Conservation (phyloP, 2,329 filamentous ascomycete genomes). For the Ceratocystis eucalypticola region DNA sequence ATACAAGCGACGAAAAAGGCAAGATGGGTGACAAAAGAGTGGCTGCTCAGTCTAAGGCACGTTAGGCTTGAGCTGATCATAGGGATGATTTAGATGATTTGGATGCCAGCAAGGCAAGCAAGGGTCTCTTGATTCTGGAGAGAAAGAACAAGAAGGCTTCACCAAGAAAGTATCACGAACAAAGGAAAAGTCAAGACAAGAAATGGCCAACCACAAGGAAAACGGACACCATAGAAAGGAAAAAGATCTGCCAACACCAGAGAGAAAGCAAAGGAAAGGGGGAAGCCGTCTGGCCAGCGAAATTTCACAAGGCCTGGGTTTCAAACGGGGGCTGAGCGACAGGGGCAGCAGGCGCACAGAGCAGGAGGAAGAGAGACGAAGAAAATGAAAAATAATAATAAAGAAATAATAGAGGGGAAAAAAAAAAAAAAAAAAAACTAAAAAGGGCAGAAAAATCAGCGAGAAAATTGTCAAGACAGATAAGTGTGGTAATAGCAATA, state of each 20-base stretch:
- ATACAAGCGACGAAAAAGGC: not conserved
- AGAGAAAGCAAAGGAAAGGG: slow-evolving; percentile 20
- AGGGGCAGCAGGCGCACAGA: slow-evolving; percentile 4
- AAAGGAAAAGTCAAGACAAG: slow-evolving; percentile 11
- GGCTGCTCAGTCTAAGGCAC: slow-evolving; percentile 8
- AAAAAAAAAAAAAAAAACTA: too few relatives aligned
- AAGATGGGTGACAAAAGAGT: slow-evolving; percentile 12
- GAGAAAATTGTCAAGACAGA: not conserved
- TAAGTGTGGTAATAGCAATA: slow-evolving; percentile 5
- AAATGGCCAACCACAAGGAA: slow-evolving; percentile 19
- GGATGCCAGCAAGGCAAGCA: slow-evolving; percentile 4
- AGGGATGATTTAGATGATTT: not conserved
- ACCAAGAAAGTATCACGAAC: not conserved
- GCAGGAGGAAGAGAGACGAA: slow-evolving; percentile 10
- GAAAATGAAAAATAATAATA: not conserved
- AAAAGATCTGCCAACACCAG: slow-evolving; percentile 6
- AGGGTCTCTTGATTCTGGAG: slow-evolving; percentile 10
- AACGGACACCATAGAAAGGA: slow-evolving; percentile 8
- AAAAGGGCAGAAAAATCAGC: too few relatives aligned
- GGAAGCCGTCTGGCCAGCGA: slow-evolving; percentile 17
- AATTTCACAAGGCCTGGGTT: slow-evolving; percentile 10
- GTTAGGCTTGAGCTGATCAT: slow-evolving; percentile 11
- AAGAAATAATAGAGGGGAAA: not conserved
- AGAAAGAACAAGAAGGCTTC: slow-evolving; percentile 13
- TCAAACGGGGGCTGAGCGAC: slow-evolving; percentile 19